Conservation (phyloP, 2,329 filamentous ascomycete species). For the Stagonosporopsis rhizophila region DNA sequence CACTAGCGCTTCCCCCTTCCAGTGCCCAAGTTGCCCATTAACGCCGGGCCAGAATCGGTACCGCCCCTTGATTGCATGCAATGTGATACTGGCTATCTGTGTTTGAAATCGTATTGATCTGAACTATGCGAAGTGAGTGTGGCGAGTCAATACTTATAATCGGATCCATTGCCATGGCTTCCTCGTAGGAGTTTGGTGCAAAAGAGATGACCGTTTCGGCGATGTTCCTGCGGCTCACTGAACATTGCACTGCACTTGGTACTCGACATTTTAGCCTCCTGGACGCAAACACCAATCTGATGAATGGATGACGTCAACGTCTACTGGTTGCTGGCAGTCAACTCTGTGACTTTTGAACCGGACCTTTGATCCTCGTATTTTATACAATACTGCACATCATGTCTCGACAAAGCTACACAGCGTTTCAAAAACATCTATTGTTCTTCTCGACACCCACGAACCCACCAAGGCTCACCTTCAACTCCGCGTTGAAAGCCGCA, state of each 20-base stretch:
- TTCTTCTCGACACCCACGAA: constrained; percentile 34
- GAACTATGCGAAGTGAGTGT: neutral
- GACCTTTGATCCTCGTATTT: neutral
- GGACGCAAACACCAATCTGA: neutral
- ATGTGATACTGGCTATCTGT: neutral
- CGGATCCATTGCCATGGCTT: neutral
- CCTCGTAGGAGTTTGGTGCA: neutral
- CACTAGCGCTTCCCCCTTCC: constrained; percentile 7
- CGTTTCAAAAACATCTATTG: constrained; percentile 31
- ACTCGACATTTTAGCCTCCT: neutral
- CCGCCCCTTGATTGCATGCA: no score
- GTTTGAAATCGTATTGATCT: neutral
- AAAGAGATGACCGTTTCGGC: neutral
- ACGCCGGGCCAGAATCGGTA: neutral
- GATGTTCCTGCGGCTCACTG: neutral
- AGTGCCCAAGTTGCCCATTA: neutral
- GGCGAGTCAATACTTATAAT: neutral
- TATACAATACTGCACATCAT: neutral
- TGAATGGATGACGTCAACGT: constrained; percentile 9
- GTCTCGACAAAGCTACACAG: constrained; percentile 26
- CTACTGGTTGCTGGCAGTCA: neutral
- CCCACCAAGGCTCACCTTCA: constrained; percentile 28
- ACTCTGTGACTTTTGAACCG: neutral
- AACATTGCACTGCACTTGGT: neutral
- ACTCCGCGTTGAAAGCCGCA: constrained; percentile 26